These are phyloP conservation scores for Fusarium xyrophilum DNA, from an alignment of 2,329 filamentous ascomycete species.

Conservation along the genomic window DNA sequence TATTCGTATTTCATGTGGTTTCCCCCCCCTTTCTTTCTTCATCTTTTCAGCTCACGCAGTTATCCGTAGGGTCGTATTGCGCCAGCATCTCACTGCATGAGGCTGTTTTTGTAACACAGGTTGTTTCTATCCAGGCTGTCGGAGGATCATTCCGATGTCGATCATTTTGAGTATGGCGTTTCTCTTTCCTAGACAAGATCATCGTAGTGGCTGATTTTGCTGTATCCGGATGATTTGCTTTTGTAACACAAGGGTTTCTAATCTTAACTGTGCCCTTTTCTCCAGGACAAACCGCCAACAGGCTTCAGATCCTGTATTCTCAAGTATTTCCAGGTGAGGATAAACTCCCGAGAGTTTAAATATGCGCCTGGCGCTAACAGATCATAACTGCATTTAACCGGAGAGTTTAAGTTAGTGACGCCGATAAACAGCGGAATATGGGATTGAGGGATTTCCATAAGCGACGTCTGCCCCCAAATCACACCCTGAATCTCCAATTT, in stretches of 20 bases:
- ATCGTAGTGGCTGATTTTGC: neutral
- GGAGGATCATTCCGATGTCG: constrained; percentile 10
- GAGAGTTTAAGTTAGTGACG: neutral
- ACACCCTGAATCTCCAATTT: neutral
- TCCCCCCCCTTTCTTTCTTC: no score
- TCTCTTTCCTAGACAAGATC: neutral
- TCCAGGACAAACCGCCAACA: neutral
- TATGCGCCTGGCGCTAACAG: neutral
- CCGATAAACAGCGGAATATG: neutral
- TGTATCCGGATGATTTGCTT: neutral
- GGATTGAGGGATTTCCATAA: neutral
- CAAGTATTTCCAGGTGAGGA: constrained; percentile 18
- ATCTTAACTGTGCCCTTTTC: neutral
- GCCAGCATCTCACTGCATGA: neutral
- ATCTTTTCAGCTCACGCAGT: constrained; percentile 5
- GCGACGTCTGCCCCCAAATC: neutral
- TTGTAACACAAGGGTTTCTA: neutral
- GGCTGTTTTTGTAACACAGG: neutral
- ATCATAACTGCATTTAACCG: constrained; percentile 16
- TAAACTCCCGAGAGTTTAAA: constrained; percentile 16
- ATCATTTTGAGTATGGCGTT: constrained; percentile 1
- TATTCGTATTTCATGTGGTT: neutral
- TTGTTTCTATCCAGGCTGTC: neutral
- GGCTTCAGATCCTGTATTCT: neutral
- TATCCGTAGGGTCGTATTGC: constrained; percentile 13